Conservation (phyloP, 306 rosid species). For the Lathyrus aphaca region DNA sequence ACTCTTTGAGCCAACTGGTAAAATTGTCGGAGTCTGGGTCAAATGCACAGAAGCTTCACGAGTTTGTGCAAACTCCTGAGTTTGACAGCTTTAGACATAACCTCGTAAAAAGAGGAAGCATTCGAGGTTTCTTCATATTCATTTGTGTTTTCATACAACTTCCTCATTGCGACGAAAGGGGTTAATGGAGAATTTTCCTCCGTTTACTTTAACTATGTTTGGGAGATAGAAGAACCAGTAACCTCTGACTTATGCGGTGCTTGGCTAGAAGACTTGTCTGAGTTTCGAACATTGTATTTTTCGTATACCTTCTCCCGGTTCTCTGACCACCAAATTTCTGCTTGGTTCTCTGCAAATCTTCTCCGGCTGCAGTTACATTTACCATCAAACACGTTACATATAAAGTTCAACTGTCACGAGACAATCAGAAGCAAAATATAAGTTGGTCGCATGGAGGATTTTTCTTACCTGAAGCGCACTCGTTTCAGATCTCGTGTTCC, state of each 20-base stretch:
- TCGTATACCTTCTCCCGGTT: slow-evolving; percentile 88
- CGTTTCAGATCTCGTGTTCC: slow-evolving; percentile 94
- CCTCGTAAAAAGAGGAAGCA: slow-evolving; percentile 18
- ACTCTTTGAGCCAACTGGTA: neutral
- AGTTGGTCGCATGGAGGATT: slow-evolving; percentile 4
- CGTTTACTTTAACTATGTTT: slow-evolving; percentile 51
- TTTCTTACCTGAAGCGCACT: slow-evolving; percentile 89
- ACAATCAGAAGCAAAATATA: neutral
- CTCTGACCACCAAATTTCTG: slow-evolving; percentile 99
- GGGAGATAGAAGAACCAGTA: slow-evolving; percentile 57
- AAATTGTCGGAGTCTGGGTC: neutral
- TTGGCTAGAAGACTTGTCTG: slow-evolving; percentile 69
- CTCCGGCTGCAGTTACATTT: slow-evolving; percentile 76
- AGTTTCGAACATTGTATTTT: slow-evolving; percentile 73
- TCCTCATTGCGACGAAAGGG: slow-evolving; percentile 50
- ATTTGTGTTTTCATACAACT: slow-evolving; percentile 42
- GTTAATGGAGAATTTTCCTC: slow-evolving; percentile 49
- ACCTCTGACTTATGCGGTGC: slow-evolving; percentile 55
- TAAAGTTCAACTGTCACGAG: neutral
- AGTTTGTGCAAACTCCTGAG: neutral
- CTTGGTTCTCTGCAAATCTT: slow-evolving; percentile 96
- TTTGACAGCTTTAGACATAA: neutral
- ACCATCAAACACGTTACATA: slow-evolving; percentile 29
- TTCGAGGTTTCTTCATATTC: slow-evolving; percentile 41
- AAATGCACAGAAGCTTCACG: neutral